Conservation (phyloP, 2,329 filamentous ascomycete genomes). For the Bimuria novae-zelandiae region DNA sequence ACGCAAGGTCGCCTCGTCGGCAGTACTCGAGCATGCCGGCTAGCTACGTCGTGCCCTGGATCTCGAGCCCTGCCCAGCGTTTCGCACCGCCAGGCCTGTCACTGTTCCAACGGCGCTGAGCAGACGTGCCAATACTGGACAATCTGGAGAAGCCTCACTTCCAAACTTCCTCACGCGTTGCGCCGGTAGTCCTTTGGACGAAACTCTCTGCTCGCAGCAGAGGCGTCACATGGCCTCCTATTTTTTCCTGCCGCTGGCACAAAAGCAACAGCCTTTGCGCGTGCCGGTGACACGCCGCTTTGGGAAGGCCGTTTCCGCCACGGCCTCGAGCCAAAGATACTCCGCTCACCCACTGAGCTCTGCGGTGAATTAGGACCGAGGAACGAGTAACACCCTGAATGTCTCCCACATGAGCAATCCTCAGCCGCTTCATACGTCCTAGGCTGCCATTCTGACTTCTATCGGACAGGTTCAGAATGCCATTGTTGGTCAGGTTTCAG, state of each 20-base stretch:
- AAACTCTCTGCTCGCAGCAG: slow-evolving; percentile 20
- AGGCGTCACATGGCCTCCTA: slow-evolving; percentile 33
- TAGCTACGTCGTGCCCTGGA: slow-evolving; percentile 14
- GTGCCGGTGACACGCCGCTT: slow-evolving; percentile 36
- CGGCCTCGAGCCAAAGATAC: slow-evolving; percentile 17
- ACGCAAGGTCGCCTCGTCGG: slow-evolving; percentile 27
- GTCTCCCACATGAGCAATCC: slow-evolving; percentile 2
- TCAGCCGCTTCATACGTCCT: slow-evolving; percentile 1
- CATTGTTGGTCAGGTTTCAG: slow-evolving; percentile 36
- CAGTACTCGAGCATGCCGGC: slow-evolving; percentile 23
- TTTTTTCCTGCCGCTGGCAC: slow-evolving; percentile 33
- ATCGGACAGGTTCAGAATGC: slow-evolving; percentile 13
- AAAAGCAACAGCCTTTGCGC: slow-evolving; percentile 27
- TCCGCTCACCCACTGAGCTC: slow-evolving; percentile 7
- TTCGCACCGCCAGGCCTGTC: not conserved
- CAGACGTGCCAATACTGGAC: too few relatives aligned
- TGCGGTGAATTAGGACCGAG: too few relatives aligned
- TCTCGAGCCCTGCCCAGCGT: slow-evolving; percentile 9
- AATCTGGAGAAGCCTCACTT: slow-evolving; percentile 18
- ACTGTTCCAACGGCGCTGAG: too few relatives aligned
- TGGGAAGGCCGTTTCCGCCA: slow-evolving; percentile 29
- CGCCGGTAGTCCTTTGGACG: slow-evolving; percentile 15
- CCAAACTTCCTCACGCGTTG: not conserved
- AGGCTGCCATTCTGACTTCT: not conserved
- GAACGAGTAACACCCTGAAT: not conserved